Evolutionary conservation across 1,284 basidiomycete species (phyloP).

Genomic region (Lignosus rhinocerotis): DNA sequence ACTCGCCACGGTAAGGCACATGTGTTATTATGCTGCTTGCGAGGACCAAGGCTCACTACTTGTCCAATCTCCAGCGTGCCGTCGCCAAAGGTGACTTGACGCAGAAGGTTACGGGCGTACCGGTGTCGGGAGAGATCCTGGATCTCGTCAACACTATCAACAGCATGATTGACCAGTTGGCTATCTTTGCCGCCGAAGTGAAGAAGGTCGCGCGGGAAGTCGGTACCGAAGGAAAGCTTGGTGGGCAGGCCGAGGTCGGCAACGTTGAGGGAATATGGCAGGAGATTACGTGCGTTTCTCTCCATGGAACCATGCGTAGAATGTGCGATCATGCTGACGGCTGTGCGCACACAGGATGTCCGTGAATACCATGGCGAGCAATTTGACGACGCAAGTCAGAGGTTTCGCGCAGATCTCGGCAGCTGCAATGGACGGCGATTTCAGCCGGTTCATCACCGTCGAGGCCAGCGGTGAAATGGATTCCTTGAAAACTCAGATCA

Average conservation of each 20-base stretch:
- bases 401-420: constrained; percentile 99
- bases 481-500: constrained; percentile 98
- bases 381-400: constrained; percentile 97
- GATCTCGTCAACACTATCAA: constrained; percentile 94
- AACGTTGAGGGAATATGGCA: constrained; percentile 99
- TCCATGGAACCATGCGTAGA: background rate
- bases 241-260: constrained; percentile 96
- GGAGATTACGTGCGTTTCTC: constrained; percentile 86
- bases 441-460: constrained; percentile 98
- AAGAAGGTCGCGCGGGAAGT: constrained; percentile 96
- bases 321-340: constrained; percentile 1
- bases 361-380: constrained; percentile 96
- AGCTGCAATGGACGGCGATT: constrained; percentile 98
- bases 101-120: constrained; percentile 90
- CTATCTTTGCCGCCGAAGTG: constrained; percentile 92
- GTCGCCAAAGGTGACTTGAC: constrained; percentile 94
- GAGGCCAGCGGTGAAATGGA: constrained; percentile 99
- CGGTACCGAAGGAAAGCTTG: constrained; percentile 94
- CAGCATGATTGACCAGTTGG: constrained; percentile 94
- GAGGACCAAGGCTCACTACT: background rate
- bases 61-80: constrained; percentile 59
- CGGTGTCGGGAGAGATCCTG: constrained; percentile 94
- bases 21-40: background rate
- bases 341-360: constrained; percentile 54
- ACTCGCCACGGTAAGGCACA: constrained; percentile 69